Evolutionary conservation across 257 asterid species (phyloP).

Genomic region (Mitragyna speciosa): DNA sequence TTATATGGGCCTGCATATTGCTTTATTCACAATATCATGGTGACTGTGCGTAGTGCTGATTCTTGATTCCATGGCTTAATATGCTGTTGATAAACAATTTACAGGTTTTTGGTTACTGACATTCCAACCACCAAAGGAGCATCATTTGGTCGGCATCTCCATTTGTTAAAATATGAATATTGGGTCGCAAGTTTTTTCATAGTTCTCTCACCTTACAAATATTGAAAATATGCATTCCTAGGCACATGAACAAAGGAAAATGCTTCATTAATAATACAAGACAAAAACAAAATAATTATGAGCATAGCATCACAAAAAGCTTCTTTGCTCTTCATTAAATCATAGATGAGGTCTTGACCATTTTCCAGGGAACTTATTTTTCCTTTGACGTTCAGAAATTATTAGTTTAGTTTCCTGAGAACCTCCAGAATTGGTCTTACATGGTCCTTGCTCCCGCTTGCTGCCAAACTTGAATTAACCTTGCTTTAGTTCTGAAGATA

Average conservation of each 20-base stretch:
- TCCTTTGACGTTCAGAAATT: neutral
- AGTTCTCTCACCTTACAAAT: neutral
- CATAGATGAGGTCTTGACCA: no score
- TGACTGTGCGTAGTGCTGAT: neutral
- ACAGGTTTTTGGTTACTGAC: slow-evolving; percentile 78
- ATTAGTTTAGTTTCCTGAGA: neutral
- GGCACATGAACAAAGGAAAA: neutral
- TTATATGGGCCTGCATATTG: no score
- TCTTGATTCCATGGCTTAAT: neutral
- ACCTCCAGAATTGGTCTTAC: neutral
- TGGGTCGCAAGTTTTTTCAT: neutral
- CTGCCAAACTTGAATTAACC: neutral
- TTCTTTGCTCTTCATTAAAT: neutral
- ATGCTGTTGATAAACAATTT: neutral
- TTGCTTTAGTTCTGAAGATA: neutral
- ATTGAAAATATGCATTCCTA: no score
- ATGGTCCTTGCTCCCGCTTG: neutral
- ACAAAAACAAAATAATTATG: no score
- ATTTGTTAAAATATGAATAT: neutral
- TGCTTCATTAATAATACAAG: no score
- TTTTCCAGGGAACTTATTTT: neutral
- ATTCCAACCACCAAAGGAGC: slow-evolving; percentile 76
- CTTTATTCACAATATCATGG: neutral
- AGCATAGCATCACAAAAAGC: no score
- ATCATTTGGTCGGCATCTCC: slow-evolving; percentile 58